Conservation (phyloP, 176 grass and related monocot genomes). For the Oryza longistaminata region DNA sequence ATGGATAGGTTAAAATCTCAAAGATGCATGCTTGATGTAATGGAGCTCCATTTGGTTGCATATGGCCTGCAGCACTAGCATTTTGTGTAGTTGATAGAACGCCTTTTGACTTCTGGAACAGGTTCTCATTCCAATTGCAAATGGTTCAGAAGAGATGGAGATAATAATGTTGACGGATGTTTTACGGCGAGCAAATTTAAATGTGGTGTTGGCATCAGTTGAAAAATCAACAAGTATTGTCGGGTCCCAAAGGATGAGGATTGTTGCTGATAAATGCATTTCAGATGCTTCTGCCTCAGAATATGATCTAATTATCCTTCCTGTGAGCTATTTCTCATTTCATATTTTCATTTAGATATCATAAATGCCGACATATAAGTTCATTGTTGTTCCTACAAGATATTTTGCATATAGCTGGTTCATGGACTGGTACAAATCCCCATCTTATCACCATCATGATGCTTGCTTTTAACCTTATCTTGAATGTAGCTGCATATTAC, state of each 20-base stretch:
- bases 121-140: slow-evolving; percentile 91
- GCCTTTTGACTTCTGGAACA: slow-evolving; percentile 46
- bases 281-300: slow-evolving; percentile 56
- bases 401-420: slow-evolving; percentile 26
- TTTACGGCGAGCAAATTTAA: slow-evolving; percentile 79
- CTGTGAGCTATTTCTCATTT: slow-evolving; percentile 61
- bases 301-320: slow-evolving; percentile 94
- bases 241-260: slow-evolving; percentile 66
- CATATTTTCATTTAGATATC: slow-evolving; percentile 22
- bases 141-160: slow-evolving; percentile 95
- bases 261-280: slow-evolving; percentile 77
- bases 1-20: background rate
- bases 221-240: slow-evolving; percentile 62
- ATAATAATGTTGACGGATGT: slow-evolving; percentile 74
- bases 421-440: background rate
- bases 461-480: background rate
- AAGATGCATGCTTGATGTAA: slow-evolving; percentile 21
- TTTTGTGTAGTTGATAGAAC: slow-evolving; percentile 1
- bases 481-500: background rate
- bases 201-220: slow-evolving; percentile 86
- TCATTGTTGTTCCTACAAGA: slow-evolving; percentile 23
- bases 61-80: background rate
- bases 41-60: background rate
- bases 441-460: background rate
- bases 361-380: background rate